Conservation (phyloP, 768 basidiomycete species). For the Boletus reticuloceps region DNA sequence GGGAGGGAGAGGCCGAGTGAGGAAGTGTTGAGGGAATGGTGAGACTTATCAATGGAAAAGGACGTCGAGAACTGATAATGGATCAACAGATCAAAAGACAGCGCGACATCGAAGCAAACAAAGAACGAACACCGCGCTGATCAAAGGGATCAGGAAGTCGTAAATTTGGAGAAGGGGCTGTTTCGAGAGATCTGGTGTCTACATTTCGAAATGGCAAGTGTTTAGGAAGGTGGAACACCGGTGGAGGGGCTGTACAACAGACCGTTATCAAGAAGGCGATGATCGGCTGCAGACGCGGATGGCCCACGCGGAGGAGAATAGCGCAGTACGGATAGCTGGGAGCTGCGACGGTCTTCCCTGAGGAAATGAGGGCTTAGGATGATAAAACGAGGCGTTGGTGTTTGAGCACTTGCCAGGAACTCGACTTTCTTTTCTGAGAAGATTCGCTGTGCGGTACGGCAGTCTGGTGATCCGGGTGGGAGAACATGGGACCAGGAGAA, state of each 20-base stretch:
- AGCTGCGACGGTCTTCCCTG: constrained; percentile 29
- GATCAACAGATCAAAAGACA: constrained; percentile 40
- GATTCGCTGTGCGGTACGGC: constrained; percentile 24
- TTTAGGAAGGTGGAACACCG: constrained; percentile 26
- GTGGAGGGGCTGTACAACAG: constrained; percentile 21
- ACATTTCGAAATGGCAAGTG: constrained; percentile 27
- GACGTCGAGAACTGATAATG: constrained; percentile 38
- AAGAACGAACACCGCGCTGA: constrained; percentile 37
- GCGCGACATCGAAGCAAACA: constrained; percentile 32
- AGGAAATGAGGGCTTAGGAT: constrained; percentile 17
- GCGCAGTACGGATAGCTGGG: constrained; percentile 19
- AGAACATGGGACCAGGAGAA: constrained; percentile 23
- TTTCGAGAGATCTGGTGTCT: constrained; percentile 34
- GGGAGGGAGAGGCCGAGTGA: constrained; percentile 18
- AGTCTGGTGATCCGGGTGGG: constrained; percentile 32
- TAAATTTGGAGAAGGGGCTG: constrained; percentile 33
- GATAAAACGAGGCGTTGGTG: constrained; percentile 18
- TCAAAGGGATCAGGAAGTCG: constrained; percentile 32
- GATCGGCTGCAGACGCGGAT: constrained; percentile 29
- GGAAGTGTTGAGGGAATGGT: constrained; percentile 20
- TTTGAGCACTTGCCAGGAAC: constrained; percentile 28
- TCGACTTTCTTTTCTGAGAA: constrained; percentile 22
- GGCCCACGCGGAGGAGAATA: constrained; percentile 23
- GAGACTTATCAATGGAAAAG: constrained; percentile 38
- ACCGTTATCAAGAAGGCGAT: constrained; percentile 33